Evolutionary conservation across 1,284 basidiomycete genomes (phyloP), one percentile per base, ranked within the genome.

Genomic region (Lentinula novae-zelandiae): DNA sequence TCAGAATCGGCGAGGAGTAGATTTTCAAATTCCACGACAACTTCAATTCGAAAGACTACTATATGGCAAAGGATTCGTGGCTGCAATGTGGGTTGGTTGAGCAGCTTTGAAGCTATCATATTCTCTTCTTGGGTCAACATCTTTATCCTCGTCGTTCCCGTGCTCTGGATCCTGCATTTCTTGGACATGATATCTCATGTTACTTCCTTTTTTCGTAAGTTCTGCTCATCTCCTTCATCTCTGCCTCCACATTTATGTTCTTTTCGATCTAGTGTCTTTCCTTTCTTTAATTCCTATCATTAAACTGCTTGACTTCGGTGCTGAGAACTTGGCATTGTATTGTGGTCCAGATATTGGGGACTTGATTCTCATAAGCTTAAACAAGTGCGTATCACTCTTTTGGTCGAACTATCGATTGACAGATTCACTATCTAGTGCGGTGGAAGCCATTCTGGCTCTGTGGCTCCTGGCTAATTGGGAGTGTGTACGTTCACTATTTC

Each of bases 381-480:
- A 86, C 72, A 87, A 87, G 85, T 85, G 59, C 59, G 77, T 39
- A 44, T 27, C 39, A 15, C 20, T 10, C 38, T 60, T 10, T 15
- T 20, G 48, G 22, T 22, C n/a, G 31, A 42, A 49, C 31, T 36
- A 17, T 31, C 17, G 40, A 7, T 39, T 42, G 55, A 63, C 27
- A 59, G 55, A 17, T 22, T 38, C 46, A 20, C 27, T 40, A 7
- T 13, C 13, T 58, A 83, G 80, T 67, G 70, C 77, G 15, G 79
- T 84, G 7, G 87, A 90, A 72, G 87, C 82, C 0, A 86, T 85
- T 0, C 73, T 90, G 1, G 86, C 85, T 0, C 85, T 90, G 57
- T 82, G 88, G 60, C 73, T 90, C 12, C 71, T 90, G 6, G 64
- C 72, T 12, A 82, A 82, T 69, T 87, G 86, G 82, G 82, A 89